Evolutionary conservation across 23 red algal species (phyloP).

Genomic region (Agarophyton chilense): DNA sequence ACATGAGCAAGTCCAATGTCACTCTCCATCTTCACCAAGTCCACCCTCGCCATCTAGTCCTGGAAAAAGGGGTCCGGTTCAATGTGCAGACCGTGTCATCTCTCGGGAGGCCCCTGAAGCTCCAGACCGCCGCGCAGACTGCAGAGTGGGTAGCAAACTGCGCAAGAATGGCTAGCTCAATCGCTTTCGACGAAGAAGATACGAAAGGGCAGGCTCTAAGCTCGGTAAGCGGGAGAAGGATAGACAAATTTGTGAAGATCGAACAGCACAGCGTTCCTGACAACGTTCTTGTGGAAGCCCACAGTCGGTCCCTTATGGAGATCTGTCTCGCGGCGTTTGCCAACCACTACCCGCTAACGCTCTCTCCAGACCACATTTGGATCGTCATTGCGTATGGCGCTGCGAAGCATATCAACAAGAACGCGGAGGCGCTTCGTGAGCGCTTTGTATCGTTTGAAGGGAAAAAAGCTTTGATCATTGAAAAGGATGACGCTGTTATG

Average conservation of each 20-base stretch:
- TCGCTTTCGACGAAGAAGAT: neutral
- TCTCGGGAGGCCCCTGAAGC: neutral
- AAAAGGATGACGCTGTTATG: neutral
- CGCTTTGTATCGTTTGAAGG: neutral
- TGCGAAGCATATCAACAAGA: neutral
- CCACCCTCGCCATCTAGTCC: neutral
- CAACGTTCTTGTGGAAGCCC: neutral
- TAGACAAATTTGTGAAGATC: too few relatives aligned
- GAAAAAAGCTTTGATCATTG: too few relatives aligned
- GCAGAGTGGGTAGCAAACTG: neutral
- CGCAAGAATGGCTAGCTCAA: neutral
- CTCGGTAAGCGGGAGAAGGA: neutral
- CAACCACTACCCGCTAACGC: neutral
- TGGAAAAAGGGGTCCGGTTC: neutral
- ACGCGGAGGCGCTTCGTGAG: neutral
- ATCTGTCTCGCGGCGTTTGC: neutral
- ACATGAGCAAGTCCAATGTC: too few relatives aligned
- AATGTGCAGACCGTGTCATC: neutral
- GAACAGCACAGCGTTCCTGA: neutral
- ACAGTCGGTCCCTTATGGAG: neutral
- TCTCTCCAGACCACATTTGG: neutral
- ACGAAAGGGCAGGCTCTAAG: neutral
- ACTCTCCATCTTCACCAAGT: too few relatives aligned
- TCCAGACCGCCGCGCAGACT: neutral
- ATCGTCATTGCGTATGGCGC: neutral